phyloP scores from a whole-genome alignment of 106 monocot species.

The Dendrobium catenatum region DNA sequence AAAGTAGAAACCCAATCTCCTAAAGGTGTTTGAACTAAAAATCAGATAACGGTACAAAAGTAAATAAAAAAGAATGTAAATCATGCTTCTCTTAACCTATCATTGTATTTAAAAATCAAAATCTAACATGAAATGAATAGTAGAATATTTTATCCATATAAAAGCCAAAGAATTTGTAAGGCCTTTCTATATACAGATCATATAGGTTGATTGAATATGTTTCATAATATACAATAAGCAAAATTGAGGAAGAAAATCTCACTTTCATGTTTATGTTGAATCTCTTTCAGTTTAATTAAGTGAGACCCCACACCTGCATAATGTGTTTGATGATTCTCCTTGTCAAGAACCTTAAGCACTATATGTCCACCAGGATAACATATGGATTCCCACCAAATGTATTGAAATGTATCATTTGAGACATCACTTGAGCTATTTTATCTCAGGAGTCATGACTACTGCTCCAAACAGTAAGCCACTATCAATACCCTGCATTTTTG shows the following conservation, averaged over 20 bases:
- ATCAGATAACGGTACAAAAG: no score
- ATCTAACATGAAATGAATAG: no score
- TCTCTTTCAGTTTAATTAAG: constrained; percentile 49
- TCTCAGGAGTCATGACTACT: constrained; percentile 87
- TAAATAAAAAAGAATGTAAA: no score
- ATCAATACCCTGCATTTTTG: constrained; percentile 59
- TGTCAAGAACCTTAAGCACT: no score
- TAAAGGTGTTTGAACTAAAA: no score
- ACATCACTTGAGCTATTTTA: constrained; percentile 77
- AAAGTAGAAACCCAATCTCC: no score
- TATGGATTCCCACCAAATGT: constrained; percentile 96
- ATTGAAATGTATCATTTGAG: constrained; percentile 84
- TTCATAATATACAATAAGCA: background rate
- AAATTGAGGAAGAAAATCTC: constrained; percentile 3
- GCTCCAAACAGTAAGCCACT: constrained; percentile 94
- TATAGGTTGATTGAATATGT: no score
- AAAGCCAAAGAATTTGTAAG: no score
- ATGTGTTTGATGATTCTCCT: constrained; percentile 59
- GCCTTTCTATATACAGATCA: no score
- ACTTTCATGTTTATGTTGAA: constrained; percentile 88
- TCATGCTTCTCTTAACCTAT: no score
- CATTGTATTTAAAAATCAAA: no score
- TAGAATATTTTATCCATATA: no score
- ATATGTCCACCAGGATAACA: constrained; percentile 24
- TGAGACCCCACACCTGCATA: constrained; percentile 74